Evolutionary conservation across 306 rosid genomes (phyloP), one percentile per base, ranked within the genome.

Genomic region (Rosa lucieae): DNA sequence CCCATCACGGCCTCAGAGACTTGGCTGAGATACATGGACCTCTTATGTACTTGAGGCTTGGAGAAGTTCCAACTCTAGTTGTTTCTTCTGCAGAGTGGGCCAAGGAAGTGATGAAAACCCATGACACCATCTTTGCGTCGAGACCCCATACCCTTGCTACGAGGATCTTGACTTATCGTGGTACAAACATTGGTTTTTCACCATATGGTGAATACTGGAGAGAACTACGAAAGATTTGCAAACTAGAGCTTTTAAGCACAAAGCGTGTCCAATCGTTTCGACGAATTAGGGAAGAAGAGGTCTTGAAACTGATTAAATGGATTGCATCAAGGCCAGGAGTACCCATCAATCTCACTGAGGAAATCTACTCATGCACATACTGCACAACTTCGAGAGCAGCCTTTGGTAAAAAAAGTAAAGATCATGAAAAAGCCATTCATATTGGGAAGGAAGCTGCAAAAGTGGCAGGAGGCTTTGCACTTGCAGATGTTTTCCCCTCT

Each of bases 21-120:
- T 44, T 85, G 15, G 58, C 85, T 48, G 61, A 62, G 23, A 78
- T 39, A 62, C 78, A 85, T 70, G 91, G 84, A 29, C 88, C 87
- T 5, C 46, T 87, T 23, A 87, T 83, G 84, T 78, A 85, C 40
- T 74, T 83, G 12, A 73, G 74, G 79, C 88, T 88, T 11, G 91
- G 88, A 4, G 89, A 88, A 66, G 80, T 82, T 0, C 63, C 63
- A 3, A 20, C 26, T 4, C 23, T 84, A 0, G 73, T 86, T 18
- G 83, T 83, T 71, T 88, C 91, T 2, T 86, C 89, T 14, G 47
- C 89, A 53, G 82, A 82, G 63, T 40, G 39, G 43, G 88, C 88
- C 17, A 74, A 14, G 53, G 88, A 83, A 78, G 75, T 85, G 10
- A 77, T 88, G 84, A 88, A 81, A 76, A 85, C 84, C 17, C 82